Percentiles rank a stretch among this genome's conserved stretches.
phyloP scores from a whole-genome alignment of 2,329 filamentous ascomycete species.

The Aspergillus texensis region DNA sequence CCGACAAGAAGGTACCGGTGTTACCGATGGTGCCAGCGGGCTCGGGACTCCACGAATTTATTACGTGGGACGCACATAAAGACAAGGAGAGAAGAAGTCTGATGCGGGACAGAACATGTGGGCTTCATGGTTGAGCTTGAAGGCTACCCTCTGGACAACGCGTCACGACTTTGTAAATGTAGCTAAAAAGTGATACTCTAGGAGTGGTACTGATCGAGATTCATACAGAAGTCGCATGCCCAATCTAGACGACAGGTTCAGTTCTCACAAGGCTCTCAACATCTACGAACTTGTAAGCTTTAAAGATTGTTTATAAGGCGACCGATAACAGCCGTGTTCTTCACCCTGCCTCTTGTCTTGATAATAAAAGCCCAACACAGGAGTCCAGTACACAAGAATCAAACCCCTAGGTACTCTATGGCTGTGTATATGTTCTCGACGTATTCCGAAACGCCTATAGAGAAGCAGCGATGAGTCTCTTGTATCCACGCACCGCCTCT shows the following conservation, averaged over 20 bases:
- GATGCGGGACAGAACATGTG: background rate
- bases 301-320: too few relatives aligned
- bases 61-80: background rate
- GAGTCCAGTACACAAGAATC: too few relatives aligned
- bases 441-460: slow-evolving; percentile 5
- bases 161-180: background rate
- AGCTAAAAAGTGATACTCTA: background rate
- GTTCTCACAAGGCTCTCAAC: too few relatives aligned
- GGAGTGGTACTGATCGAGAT: background rate
- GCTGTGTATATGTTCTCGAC: too few relatives aligned
- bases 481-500: slow-evolving; percentile 76
- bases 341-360: too few relatives aligned
- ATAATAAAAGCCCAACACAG: too few relatives aligned
- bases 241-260: fast-evolving
- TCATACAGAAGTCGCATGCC: background rate
- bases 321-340: too few relatives aligned
- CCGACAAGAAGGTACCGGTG: slow-evolving; percentile 59
- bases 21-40: slow-evolving; percentile 12
- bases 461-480: slow-evolving; percentile 62
- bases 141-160: too few relatives aligned
- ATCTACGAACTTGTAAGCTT: too few relatives aligned
- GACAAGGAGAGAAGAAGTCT: background rate
- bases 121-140: background rate
- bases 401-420: too few relatives aligned
- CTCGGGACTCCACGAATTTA: slow-evolving; percentile 5